Base-by-base conservation (phyloP, 108 stramenopile genomes). In the Cyclotella choctawhatcheeana region DNA sequence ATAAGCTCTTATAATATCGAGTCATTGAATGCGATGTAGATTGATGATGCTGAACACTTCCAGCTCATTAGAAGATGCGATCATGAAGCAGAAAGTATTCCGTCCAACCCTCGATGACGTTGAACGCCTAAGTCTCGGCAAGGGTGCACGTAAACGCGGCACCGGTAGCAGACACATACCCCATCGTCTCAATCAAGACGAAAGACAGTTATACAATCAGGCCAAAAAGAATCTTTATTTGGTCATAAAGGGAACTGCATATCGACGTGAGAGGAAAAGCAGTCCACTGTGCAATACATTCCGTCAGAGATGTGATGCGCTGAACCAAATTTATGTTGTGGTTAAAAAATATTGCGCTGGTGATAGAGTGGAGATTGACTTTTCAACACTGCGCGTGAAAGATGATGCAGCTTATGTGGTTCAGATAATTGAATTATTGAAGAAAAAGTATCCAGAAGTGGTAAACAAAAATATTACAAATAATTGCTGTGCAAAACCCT, bases 291-390 rank as follows among this genome's bases (percentile, higher is more conserved):
- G 60, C 12, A 84, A 78, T 58, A 70, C 76, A 5, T 81, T 73
- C 67, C 66, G 87, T 37, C 83, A 88, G 58, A 77, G 81, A 43
- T 86, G 87, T 68, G 84, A 85, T 56, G 85, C 61, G 22, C 25
- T 44, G 68, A 25, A 71, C 7, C 17, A 55, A 53, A 12, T 67
- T n/a, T 14, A 10, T 58, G 27, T 54, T 17, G 25, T 24, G 25
- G 26, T 67, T 55, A 54, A 67, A 30, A 67, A 67, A 54, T 18
- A 55, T 29, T 17, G 34, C 18, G 16, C 17, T 21, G 30, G 25
- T 16, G 65, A 67, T 30, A 30, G 7, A 24, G 55, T 67, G 29
- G 20, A 43, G 29, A 67, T 67, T 53, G 65, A 67, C 56, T 67
- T 67, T 35, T 67, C 65, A 18, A 67, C 65, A 0, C 27, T 67